Conservation (phyloP, 768 basidiomycete species). For the Rhodotorula paludigena region DNA sequence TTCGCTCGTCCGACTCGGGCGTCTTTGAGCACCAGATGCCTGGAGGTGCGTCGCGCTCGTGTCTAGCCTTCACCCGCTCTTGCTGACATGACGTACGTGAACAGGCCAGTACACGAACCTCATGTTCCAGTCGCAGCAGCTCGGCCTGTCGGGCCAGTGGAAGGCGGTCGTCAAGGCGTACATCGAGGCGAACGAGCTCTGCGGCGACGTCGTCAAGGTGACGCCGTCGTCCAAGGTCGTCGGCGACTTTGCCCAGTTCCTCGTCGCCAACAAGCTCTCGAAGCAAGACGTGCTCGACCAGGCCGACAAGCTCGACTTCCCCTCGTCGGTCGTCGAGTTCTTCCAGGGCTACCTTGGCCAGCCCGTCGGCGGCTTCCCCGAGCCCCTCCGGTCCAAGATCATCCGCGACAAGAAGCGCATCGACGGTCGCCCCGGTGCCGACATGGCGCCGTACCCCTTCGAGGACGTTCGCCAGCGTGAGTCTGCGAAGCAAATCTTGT, state of each 20-base stretch:
- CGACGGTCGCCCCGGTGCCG: constrained; percentile 83
- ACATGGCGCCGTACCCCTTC: constrained; percentile 84
- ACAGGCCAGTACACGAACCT: constrained; percentile 54
- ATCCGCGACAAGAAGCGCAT: constrained; percentile 92
- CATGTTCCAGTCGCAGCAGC: constrained; percentile 92
- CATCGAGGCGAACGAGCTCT: constrained; percentile 93
- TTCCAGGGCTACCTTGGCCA: constrained; percentile 98
- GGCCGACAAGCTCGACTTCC: constrained; percentile 92
- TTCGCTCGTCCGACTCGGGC: constrained; percentile 79
- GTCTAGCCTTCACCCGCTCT: no score
- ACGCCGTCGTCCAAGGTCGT: constrained; percentile 99
- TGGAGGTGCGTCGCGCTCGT: no score
- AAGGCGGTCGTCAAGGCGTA: constrained; percentile 96
- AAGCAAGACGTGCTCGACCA: constrained; percentile 79
- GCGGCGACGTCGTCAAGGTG: constrained; percentile 97
- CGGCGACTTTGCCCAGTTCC: constrained; percentile 87
- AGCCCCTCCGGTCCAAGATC: constrained; percentile 81
- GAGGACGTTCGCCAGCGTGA: constrained; percentile 67
- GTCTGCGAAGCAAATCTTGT: background rate
- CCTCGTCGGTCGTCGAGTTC: constrained; percentile 72
- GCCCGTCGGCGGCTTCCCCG: constrained; percentile 97
- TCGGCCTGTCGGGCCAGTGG: constrained; percentile 97
- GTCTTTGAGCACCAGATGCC: constrained; percentile 99
- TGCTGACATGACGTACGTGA: no score
- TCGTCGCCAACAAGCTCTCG: constrained; percentile 82